A percentile compares a stretch with the other conserved stretches of the same genome.
phyloP scores from a whole-genome alignment of 1,284 basidiomycete species.

The Nidula niveotomentosa region DNA sequence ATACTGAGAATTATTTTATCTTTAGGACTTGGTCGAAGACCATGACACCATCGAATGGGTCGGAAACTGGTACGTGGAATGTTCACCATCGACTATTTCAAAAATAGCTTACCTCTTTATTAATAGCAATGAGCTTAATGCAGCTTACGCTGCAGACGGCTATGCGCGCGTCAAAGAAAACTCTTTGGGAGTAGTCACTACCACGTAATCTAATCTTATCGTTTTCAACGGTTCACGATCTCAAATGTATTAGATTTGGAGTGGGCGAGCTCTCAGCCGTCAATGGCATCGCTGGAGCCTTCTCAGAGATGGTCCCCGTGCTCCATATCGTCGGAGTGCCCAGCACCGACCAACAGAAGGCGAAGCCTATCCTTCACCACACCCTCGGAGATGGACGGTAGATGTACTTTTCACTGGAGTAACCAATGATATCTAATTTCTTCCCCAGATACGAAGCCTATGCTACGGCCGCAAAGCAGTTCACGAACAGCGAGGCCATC shows the following conservation, averaged over 20 bases:
- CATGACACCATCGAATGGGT: constrained; percentile 83
- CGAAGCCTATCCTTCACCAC: constrained; percentile 76
- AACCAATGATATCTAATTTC: constrained; percentile 1
- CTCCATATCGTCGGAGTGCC: constrained; percentile 92
- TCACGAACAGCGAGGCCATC: constrained; percentile 71
- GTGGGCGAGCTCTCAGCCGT: constrained; percentile 88
- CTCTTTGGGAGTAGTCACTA: constrained; percentile 72
- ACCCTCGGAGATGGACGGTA: constrained; percentile 84
- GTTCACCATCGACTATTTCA: not conserved
- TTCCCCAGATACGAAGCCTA: constrained; percentile 72
- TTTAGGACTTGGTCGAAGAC: constrained; percentile 83
- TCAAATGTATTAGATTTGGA: constrained; percentile 66
- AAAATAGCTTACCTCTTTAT: constrained; percentile 1
- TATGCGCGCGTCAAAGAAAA: constrained; percentile 85
- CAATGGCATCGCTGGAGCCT: constrained; percentile 80
- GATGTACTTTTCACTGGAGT: constrained; percentile 3
- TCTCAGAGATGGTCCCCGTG: constrained; percentile 89
- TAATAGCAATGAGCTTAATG: constrained; percentile 81
- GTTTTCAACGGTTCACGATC: not conserved
- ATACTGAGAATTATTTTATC: not conserved
- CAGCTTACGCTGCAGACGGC: constrained; percentile 92
- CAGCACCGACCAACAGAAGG: constrained; percentile 70
- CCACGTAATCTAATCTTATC: constrained; percentile 50
- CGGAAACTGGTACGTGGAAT: constrained; percentile 70
- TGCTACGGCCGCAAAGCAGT: constrained; percentile 71